Evolutionary conservation across 2,329 filamentous ascomycete genomes (phyloP).

Genomic region (Fusarium drepaniforme): DNA sequence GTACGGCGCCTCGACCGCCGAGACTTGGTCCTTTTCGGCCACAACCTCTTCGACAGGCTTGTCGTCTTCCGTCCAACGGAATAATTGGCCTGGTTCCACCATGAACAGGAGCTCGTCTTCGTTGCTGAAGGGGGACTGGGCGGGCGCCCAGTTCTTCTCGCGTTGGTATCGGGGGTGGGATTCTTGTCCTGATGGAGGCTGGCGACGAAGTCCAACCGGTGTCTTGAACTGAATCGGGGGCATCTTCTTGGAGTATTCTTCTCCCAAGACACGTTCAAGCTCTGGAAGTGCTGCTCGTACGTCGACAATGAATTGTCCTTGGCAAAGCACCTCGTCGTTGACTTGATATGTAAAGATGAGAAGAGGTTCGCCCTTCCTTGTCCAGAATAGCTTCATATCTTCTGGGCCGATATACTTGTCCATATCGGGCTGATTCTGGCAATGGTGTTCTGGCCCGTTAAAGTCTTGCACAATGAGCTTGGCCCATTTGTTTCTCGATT

Average conservation of each 20-base stretch:
- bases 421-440: slow-evolving; percentile 32
- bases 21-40: slow-evolving; percentile 2
- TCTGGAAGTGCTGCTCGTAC: slow-evolving; percentile 36
- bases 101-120: slow-evolving; percentile 30
- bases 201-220: slow-evolving; percentile 21
- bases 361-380: slow-evolving; percentile 31
- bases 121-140: slow-evolving; percentile 27
- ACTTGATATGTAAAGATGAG: slow-evolving; percentile 39
- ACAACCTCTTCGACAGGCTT: slow-evolving; percentile 22
- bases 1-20: slow-evolving; percentile 31
- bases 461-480: slow-evolving; percentile 30
- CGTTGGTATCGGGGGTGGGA: slow-evolving; percentile 30
- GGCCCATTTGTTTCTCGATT: slow-evolving; percentile 20
- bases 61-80: slow-evolving; percentile 20
- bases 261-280: slow-evolving; percentile 21
- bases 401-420: slow-evolving; percentile 35
- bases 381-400: slow-evolving; percentile 43
- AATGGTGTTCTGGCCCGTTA: slow-evolving; percentile 32
- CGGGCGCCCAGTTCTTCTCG: slow-evolving; percentile 38
- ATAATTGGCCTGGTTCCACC: slow-evolving; percentile 34
- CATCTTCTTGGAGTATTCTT: slow-evolving; percentile 6
- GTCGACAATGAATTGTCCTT: slow-evolving; percentile 37
- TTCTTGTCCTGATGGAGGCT: slow-evolving; percentile 26
- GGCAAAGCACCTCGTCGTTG: slow-evolving; percentile 30
- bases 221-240: slow-evolving; percentile 26